Conservation (phyloP, 83 land plant species). For the Diphasiastrum complanatum region DNA sequence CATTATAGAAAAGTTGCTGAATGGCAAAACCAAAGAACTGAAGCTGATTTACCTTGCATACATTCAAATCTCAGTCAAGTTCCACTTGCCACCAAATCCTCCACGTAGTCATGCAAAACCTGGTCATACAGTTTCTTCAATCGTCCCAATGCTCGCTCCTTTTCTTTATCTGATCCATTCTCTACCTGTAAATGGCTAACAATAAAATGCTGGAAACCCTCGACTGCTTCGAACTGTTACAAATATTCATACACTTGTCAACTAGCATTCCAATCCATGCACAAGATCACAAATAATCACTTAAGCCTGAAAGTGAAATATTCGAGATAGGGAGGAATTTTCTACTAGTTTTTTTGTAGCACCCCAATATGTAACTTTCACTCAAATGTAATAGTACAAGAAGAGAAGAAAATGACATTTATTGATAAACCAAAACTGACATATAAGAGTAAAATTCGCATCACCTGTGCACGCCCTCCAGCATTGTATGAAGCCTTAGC, state of each 20-base stretch:
- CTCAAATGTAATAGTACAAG: too few relatives aligned
- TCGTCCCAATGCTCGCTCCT: constrained; percentile 27
- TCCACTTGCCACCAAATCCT: constrained; percentile 25
- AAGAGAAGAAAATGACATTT: too few relatives aligned
- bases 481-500: constrained; percentile 25
- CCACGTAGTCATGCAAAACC: constrained; percentile 24
- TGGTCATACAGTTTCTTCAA: constrained; percentile 26
- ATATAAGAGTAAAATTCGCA: background rate
- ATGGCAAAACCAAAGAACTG: too few relatives aligned
- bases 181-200: constrained; percentile 19
- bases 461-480: constrained; percentile 30
- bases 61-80: constrained; percentile 20
- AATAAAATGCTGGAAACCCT: constrained; percentile 24
- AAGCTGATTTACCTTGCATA: too few relatives aligned
- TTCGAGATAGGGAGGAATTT: background rate
- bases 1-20: too few relatives aligned
- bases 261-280: background rate
- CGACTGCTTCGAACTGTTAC: constrained; percentile 19
- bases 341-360: background rate
- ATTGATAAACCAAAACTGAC: background rate
- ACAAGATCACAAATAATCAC: background rate
- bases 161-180: constrained; percentile 22
- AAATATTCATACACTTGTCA: background rate
- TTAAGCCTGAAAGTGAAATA: background rate
- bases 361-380: too few relatives aligned